A percentile compares a stretch with the other conserved stretches of the same genome.
Evolutionary conservation across 805 yeast genomes (phyloP).

Genomic region (Metschnikowia sp.): DNA sequence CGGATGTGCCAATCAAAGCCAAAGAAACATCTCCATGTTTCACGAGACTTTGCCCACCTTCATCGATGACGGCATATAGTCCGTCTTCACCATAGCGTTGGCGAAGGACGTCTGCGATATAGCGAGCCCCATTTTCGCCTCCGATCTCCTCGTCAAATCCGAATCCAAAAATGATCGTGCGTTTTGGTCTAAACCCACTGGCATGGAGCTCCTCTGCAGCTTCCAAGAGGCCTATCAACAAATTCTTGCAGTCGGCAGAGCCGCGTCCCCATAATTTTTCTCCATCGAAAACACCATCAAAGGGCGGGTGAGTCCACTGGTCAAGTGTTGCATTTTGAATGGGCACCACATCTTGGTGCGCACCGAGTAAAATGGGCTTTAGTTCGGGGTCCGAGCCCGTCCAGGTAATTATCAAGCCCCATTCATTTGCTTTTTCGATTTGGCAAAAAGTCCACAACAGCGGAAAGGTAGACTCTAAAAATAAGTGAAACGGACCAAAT

Average conservation of each 20-base stretch:
- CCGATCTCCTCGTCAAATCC: conserved; percentile 18
- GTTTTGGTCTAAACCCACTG: conserved; percentile 7
- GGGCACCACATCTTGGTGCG: conserved; percentile 16
- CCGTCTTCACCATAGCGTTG: conserved; percentile 11
- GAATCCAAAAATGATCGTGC: conserved; percentile 11
- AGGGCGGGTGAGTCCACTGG: conserved; percentile 15
- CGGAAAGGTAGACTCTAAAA: conserved; percentile 13
- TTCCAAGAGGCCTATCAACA: conserved; percentile 62
- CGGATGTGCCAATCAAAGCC: conserved; percentile 15
- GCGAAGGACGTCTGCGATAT: conserved; percentile 7
- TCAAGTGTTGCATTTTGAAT: conserved; percentile 10
- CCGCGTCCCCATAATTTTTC: conserved; percentile 73
- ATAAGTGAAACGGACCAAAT: conserved; percentile 15
- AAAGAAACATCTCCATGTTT: conserved; percentile 7
- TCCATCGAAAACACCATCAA: conserved; percentile 12
- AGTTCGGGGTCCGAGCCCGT: conserved; percentile 9
- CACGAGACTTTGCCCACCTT: conserved; percentile 13
- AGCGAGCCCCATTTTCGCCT: conserved; percentile 12
- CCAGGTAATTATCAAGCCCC: conserved; percentile 14
- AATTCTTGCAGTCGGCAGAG: conserved; percentile 67
- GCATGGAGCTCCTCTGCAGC: conserved; percentile 11
- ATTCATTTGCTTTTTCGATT: conserved; percentile 10
- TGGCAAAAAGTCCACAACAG: conserved; percentile 2
- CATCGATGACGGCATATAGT: conserved; percentile 16
- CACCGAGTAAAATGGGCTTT: conserved; percentile 14